These are phyloP conservation scores for Botrytis medusae DNA, from an alignment of 2,329 filamentous ascomycete species.

Conservation along the genomic window DNA sequence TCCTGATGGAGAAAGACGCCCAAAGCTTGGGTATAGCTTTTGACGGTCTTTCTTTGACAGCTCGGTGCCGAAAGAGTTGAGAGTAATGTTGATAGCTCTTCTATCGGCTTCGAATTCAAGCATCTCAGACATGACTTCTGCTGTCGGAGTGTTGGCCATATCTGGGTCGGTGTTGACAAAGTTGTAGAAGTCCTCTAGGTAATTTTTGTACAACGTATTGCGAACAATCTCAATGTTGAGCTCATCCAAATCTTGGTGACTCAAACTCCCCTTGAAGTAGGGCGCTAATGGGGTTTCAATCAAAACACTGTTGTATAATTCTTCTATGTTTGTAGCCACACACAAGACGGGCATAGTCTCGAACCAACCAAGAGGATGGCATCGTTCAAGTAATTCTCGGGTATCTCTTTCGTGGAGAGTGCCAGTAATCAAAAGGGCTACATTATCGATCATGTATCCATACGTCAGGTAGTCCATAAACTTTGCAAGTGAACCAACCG, in stretches of 20 bases:
- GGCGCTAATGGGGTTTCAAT: constrained; percentile 94
- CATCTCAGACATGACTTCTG: constrained; percentile 93
- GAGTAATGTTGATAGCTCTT: constrained; percentile 96
- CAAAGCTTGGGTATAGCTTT: constrained; percentile 93
- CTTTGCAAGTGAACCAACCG: constrained; percentile 83
- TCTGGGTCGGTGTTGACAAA: constrained; percentile 91
- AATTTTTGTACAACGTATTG: constrained; percentile 99
- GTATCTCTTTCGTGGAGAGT: constrained; percentile 97
- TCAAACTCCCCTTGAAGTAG: constrained; percentile 96
- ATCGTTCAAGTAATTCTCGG: constrained; percentile 88
- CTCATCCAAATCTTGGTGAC: constrained; percentile 95
- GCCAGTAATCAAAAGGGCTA: constrained; percentile 94
- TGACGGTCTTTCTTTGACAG: constrained; percentile 89
- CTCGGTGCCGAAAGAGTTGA: constrained; percentile 98
- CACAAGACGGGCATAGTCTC: constrained; percentile 98
- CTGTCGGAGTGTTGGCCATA: constrained; percentile 82
- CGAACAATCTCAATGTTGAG: constrained; percentile 99
- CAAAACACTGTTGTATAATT: constrained; percentile 95
- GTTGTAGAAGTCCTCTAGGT: constrained; percentile 93
- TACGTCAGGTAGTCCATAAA: constrained; percentile 99
- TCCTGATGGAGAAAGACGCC: constrained; percentile 88
- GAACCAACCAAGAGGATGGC: constrained; percentile 97
- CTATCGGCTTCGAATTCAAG: constrained; percentile 96
- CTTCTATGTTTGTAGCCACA: constrained; percentile 97
- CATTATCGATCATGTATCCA: constrained; percentile 99